Evolutionary conservation across 2,329 filamentous ascomycete genomes (phyloP).

Genomic region (Nannizzia gypsea): DNA sequence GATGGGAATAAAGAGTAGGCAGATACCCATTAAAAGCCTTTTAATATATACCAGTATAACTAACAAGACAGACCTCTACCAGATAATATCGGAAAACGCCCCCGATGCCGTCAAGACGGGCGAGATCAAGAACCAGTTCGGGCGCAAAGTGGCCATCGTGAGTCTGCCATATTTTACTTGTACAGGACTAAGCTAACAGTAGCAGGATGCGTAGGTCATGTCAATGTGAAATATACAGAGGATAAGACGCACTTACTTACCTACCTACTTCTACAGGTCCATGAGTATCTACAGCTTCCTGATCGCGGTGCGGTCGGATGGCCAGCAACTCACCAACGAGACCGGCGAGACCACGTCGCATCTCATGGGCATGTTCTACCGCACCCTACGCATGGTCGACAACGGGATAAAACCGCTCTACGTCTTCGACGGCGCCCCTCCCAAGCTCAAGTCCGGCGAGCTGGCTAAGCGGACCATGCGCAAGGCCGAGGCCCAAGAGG

Average conservation of each 20-base stretch:
- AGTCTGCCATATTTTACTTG: slow-evolving; percentile 27
- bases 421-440: slow-evolving; percentile 92
- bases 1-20: slow-evolving; percentile 5
- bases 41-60: neutral
- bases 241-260: no score
- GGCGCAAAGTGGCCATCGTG: slow-evolving; percentile 94
- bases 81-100: slow-evolving; percentile 79
- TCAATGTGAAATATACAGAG: neutral
- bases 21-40: no score
- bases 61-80: slow-evolving; percentile 50
- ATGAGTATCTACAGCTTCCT: slow-evolving; percentile 99
- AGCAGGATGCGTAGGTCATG: slow-evolving; percentile 36
- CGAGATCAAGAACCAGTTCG: slow-evolving; percentile 98
- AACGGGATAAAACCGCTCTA: slow-evolving; percentile 98
- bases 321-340: slow-evolving; percentile 91
- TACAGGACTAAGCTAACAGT: neutral
- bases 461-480: slow-evolving; percentile 91
- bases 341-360: slow-evolving; percentile 94
- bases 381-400: slow-evolving; percentile 93
- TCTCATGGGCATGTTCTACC: slow-evolving; percentile 99
- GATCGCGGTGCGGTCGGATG: slow-evolving; percentile 91
- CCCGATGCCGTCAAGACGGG: slow-evolving; percentile 93
- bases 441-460: slow-evolving; percentile 95
- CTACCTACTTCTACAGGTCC: slow-evolving; percentile 45
- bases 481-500: slow-evolving; percentile 82